Evolutionary conservation across 176 grass and related monocot species (phyloP).

Genomic region (Bolboschoenus planiculmis): DNA sequence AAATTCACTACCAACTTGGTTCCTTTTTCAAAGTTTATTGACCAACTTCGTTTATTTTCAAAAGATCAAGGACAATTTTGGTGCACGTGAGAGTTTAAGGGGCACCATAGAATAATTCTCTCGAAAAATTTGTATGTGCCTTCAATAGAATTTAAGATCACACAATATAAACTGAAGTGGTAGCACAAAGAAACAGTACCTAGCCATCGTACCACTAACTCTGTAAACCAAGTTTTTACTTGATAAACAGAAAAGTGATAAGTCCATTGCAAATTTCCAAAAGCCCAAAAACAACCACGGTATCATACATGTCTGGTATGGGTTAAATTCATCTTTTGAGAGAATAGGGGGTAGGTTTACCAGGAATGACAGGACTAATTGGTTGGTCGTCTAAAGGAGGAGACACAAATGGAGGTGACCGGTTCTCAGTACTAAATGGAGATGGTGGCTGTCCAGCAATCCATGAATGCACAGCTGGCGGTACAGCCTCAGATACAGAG

Average conservation of each 20-base stretch:
- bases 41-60: not conserved
- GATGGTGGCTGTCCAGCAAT: slow-evolving; percentile 43
- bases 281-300: not conserved
- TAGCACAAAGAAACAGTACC: not conserved
- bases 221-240: not conserved
- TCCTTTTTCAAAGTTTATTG: not conserved
- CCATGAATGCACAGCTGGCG: slow-evolving; percentile 45
- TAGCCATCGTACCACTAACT: not conserved
- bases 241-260: not conserved
- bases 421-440: slow-evolving; percentile 32
- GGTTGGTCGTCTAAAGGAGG: slow-evolving; percentile 35
- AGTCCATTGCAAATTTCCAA: not conserved
- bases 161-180: not conserved
- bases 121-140: not conserved
- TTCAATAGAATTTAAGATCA: not conserved
- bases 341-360: slow-evolving; percentile 18
- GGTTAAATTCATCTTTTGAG: not conserved
- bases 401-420: slow-evolving; percentile 24
- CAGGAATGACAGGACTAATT: slow-evolving; percentile 45
- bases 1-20: not conserved
- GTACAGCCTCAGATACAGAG: not conserved
- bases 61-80: not conserved
- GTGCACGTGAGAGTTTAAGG: not conserved
- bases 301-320: not conserved
- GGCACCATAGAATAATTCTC: not conserved